Base-by-base conservation (phyloP, 108 stramenopile species). In the Cyclostephanos invisitatus region DNA sequence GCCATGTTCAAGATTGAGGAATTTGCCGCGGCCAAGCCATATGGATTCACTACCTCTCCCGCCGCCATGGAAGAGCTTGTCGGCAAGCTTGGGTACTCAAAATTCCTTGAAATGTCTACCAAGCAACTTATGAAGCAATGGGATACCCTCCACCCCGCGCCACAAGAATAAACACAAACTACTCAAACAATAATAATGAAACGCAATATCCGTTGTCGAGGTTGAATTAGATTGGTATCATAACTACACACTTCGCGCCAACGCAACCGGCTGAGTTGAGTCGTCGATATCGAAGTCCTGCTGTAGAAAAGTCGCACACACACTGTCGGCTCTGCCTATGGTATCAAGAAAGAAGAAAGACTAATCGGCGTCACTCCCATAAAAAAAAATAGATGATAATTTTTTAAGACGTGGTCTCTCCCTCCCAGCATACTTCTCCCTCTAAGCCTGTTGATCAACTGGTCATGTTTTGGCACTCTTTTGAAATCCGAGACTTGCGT, bases 1-100 rank as follows among this genome's bases (percentile, higher is more conserved):
- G 94, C 94, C 44, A 67, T 73, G 61, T 92, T 95, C 82, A 95
- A 95, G 86, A 89, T 91, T 54, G 90, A 86, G 46, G 86, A 84
- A 24, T 95, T 95, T 62, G 89, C 83, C 62, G 77, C 78, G 18
- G 80, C 84, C 14, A 85, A 44, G 22, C 87, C 87, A 47, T 89
- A 88, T 60, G 83, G 77, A 37, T 67, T 86, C 60, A 83, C 82
- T 20, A 77, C 68, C 73, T 62, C 70, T 25, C 80, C 72, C 57
- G 84, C 84, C 57, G 91, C 87, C 28, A 79, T 88, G 83, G 83
- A 87, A 28, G 87, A 91, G 62, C 81, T 95, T 70, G 82, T 92
- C 59, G 88, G 83, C 35, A 80, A 81, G 48, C 73, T 95, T 73
- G 94, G 94, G 85, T 92, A 92, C 81, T 84, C 82, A 22, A 84